Conservation (phyloP, 139 green algal species). For the Spirogloea muscicola region DNA sequence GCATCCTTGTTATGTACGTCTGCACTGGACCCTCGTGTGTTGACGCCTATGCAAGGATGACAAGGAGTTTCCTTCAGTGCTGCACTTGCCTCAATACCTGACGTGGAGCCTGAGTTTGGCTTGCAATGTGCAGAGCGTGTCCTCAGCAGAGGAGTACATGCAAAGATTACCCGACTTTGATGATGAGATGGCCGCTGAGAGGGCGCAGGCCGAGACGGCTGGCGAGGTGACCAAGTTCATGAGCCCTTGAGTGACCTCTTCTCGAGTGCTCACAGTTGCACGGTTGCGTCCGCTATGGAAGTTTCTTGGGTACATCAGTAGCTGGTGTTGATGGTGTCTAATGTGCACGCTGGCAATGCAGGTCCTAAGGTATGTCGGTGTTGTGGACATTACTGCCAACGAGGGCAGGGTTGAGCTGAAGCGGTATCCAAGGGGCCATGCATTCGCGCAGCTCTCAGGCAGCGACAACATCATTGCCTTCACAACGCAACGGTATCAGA, state of each 20-base stretch:
- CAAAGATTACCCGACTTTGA: constrained; percentile 82
- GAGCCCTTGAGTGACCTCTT: not conserved
- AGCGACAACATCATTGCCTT: constrained; percentile 89
- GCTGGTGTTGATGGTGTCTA: too few relatives aligned
- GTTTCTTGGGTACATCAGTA: too few relatives aligned
- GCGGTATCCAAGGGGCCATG: constrained; percentile 75
- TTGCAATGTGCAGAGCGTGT: constrained; percentile 8
- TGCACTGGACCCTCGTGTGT: not conserved
- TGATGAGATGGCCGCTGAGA: constrained; percentile 66
- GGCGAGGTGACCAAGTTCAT: constrained; percentile 60
- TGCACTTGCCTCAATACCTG: too few relatives aligned
- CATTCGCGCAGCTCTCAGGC: constrained; percentile 81
- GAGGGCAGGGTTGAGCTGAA: constrained; percentile 81
- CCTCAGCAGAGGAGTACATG: constrained; percentile 75
- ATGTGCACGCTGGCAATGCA: not conserved
- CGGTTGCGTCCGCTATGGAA: too few relatives aligned
- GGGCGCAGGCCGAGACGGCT: constrained; percentile 65
- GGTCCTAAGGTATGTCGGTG: constrained; percentile 87
- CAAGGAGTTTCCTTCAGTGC: too few relatives aligned
- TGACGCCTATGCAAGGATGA: too few relatives aligned
- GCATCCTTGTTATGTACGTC: not conserved
- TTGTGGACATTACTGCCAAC: constrained; percentile 72
- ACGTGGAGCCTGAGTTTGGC: too few relatives aligned
- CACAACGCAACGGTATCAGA: constrained; percentile 58
- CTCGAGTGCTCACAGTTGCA: too few relatives aligned